Conservation (phyloP, 2,329 filamentous ascomycete genomes). For the Graphilbum ipis-grandicollis region DNA sequence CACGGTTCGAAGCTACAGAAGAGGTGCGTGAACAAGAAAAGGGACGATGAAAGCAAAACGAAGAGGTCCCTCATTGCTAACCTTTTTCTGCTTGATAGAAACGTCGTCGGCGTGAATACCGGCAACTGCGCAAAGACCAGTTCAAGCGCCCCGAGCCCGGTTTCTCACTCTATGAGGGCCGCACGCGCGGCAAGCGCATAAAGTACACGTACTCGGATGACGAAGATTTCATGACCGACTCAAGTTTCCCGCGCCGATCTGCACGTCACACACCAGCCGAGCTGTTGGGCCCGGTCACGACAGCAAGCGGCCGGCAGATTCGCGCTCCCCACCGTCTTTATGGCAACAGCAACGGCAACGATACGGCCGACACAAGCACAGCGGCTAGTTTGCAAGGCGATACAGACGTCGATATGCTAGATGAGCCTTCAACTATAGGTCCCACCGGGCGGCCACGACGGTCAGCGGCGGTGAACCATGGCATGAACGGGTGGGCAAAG, state of each 20-base stretch:
- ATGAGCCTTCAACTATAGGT: conserved; percentile 21
- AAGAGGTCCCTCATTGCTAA: neutral
- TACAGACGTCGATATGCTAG: conserved; percentile 11
- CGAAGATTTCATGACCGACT: conserved; percentile 53
- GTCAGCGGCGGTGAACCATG: conserved; percentile 30
- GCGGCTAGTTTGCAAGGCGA: conserved; percentile 25
- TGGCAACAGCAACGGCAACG: conserved; percentile 32
- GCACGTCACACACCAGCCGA: conserved; percentile 58
- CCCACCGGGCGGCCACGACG: conserved; percentile 31
- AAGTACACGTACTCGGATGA: conserved; percentile 94
- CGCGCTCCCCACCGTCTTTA: conserved; percentile 48
- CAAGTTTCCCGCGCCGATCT: conserved; percentile 44
- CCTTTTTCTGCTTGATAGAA: conserved; percentile 36
- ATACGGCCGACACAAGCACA: conserved; percentile 22
- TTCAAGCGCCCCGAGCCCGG: conserved; percentile 78
- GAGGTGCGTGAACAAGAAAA: too few species aligned
- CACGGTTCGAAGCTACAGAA: conserved; percentile 83
- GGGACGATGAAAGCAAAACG: too few species aligned
- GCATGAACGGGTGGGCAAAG: conserved; percentile 29
- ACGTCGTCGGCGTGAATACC: conserved; percentile 82
- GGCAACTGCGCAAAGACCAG: conserved; percentile 66
- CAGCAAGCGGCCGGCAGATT: conserved; percentile 77
- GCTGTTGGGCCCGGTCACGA: conserved; percentile 42
- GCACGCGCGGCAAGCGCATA: conserved; percentile 87
- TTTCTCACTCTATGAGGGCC: conserved; percentile 88